Conservation (phyloP, 1,139 yeast genomes). For the Debaryomyces psychrophilus region DNA sequence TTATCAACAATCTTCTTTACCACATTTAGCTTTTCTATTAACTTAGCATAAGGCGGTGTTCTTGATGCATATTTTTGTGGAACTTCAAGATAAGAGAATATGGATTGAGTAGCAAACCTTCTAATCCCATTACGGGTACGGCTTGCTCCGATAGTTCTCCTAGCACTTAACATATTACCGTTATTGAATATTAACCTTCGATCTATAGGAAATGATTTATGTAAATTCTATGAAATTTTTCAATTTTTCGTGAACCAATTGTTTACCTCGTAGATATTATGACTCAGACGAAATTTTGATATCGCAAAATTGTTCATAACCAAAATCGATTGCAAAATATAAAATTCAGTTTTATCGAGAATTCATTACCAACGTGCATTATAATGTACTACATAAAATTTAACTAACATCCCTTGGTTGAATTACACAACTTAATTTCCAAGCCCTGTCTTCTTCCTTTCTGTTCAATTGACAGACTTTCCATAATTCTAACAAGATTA, state of each 20-base stretch:
- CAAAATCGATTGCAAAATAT: constrained; percentile 3
- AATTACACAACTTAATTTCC: constrained; percentile 67
- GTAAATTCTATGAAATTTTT: constrained; percentile 3
- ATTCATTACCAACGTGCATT: neutral
- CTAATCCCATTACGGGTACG: constrained; percentile 17
- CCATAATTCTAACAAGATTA: constrained; percentile 69
- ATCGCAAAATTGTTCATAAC: constrained; percentile 7
- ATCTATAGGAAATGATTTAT: neutral
- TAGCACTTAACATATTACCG: constrained; percentile 6
- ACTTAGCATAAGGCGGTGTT: constrained; percentile 85
- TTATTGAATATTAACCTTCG: neutral
- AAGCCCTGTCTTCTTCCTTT: constrained; percentile 66
- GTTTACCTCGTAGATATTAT: constrained; percentile 8
- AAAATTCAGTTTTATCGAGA: neutral
- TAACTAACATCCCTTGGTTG: constrained; percentile 40
- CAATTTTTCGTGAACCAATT: constrained; percentile 6
- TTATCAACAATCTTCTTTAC: constrained; percentile 67
- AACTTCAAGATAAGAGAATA: constrained; percentile 31
- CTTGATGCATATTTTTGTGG: constrained; percentile 67
- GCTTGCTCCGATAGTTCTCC: constrained; percentile 1
- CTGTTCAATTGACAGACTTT: constrained; percentile 63
- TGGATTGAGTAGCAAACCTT: constrained; percentile 40
- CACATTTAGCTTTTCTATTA: constrained; percentile 60
- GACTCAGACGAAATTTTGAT: constrained; percentile 5
- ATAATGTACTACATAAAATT: neutral